These are phyloP conservation scores for Phytophthora sp. DNA, from an alignment of 352 stramenopile genomes.

Conservation along the genomic window DNA sequence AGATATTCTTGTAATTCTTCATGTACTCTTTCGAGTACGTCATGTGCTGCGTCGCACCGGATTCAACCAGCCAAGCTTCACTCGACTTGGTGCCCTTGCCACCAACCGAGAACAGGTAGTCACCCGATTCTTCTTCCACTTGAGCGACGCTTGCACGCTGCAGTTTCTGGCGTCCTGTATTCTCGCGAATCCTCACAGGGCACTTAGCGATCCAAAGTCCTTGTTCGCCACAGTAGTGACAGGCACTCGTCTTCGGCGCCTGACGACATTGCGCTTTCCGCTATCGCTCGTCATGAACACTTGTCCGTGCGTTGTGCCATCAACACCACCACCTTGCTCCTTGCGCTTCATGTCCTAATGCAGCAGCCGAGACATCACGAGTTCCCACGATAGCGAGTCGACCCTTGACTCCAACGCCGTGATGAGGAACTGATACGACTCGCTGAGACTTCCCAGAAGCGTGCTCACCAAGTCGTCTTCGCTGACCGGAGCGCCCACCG, in stretches of 20 bases:
- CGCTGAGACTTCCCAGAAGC: constrained; percentile 26
- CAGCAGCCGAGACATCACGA: constrained; percentile 14
- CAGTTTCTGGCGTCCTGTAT: not conserved
- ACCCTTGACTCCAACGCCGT: constrained; percentile 28
- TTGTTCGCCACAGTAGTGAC: constrained; percentile 15
- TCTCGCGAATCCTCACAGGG: not conserved
- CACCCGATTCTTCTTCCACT: constrained; percentile 5
- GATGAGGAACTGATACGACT: constrained; percentile 38
- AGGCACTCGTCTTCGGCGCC: not conserved
- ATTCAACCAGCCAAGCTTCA: constrained; percentile 31
- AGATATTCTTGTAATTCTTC: constrained; percentile 32
- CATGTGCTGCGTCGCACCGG: constrained; percentile 37
- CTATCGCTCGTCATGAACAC: constrained; percentile 13
- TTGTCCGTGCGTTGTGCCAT: too few species aligned
- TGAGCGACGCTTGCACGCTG: constrained; percentile 9
- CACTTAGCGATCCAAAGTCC: constrained; percentile 19
- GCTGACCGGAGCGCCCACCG: too few species aligned
- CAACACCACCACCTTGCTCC: constrained; percentile 10
- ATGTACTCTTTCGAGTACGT: constrained; percentile 23
- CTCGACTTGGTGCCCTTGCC: constrained; percentile 6
- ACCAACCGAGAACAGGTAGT: constrained; percentile 23
- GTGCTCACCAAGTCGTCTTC: constrained; percentile 29
- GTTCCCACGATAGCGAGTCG: constrained; percentile 27
- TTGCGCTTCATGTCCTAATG: constrained; percentile 25
- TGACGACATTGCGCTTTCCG: not conserved